Evolutionary conservation across 805 yeast genomes (phyloP), one percentile per base, ranked within the genome.

Genomic region (Zygotorulaspora florentina): DNA sequence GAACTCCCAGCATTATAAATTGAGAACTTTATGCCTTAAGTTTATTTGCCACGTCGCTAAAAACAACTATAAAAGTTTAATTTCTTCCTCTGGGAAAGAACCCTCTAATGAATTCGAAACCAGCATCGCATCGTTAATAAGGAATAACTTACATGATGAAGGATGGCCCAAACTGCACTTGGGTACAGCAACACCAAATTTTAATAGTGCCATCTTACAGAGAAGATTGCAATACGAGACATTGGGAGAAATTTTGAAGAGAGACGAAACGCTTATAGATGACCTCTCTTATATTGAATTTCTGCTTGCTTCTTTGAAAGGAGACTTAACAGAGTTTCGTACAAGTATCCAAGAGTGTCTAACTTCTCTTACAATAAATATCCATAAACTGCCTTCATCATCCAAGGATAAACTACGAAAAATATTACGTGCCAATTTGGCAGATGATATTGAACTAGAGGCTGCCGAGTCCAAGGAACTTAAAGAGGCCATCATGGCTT

Each of bases 151-250:
- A 2, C 64, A 73, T 43, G 63, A 72, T 16, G 82, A 77, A 45
- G 85, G 85, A 2, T 80, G 85, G 85, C 85, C 85, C 6, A 68
- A 62, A 47, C 52, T 73, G 38, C 71, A 68, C 38, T 53, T 68
- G 10, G 58, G 61, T 13, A 35, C 59, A 8, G 46, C 57, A 1
- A 62, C 63, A 0, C 69, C 67, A 2, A 68, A 71, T 10, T 67
- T 69, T 12, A 67, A 69, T 43, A 69, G 65, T 36, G 55, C 71
- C 2, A 48, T 77, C 2, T 54, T 65, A 4, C 82, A 78, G 53
- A 73, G 93, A 54, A 74, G 76, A 55, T 65, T 73, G 31, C 87
- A 85, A 54, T 90, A 87, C 58, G 96, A 87, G 60, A 82, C 95
- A 0, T 63, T 90, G 18, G 93, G 95, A 1, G 74, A 79, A 16